These are phyloP conservation scores for Blastobotrys buckinghamii DNA, from an alignment of 1,139 yeast genomes.

Conservation along the genomic window DNA sequence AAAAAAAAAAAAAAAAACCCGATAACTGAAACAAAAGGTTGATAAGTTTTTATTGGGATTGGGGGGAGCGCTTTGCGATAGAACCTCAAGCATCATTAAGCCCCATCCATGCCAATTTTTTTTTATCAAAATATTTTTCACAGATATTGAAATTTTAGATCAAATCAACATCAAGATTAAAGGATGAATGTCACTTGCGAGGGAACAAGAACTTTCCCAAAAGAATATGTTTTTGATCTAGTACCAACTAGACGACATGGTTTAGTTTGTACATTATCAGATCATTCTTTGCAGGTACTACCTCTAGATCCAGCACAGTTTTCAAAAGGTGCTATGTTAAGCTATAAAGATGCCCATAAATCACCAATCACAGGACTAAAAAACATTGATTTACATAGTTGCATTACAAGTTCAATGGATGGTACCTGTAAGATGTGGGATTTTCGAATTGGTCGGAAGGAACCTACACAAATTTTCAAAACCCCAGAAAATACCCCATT, in stretches of 20 bases:
- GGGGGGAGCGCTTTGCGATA: too few relatives aligned
- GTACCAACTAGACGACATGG: slow-evolving; percentile 35
- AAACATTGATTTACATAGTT: slow-evolving; percentile 26
- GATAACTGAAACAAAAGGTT: too few relatives aligned
- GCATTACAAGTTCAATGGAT: slow-evolving; percentile 44
- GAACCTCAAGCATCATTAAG: too few relatives aligned
- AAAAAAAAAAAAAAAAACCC: too few relatives aligned
- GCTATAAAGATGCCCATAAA: slow-evolving; percentile 29
- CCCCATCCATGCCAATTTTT: too few relatives aligned
- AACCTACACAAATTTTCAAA: slow-evolving; percentile 23
- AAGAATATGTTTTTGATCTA: slow-evolving; percentile 50
- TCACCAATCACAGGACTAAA: slow-evolving; percentile 24
- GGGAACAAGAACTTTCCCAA: slow-evolving; percentile 26
- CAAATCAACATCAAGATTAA: background rate
- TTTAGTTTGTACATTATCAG: slow-evolving; percentile 43
- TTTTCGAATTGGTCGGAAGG: slow-evolving; percentile 35
- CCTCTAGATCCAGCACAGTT: slow-evolving; percentile 22
- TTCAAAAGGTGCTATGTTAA: background rate
- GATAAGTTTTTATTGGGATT: too few relatives aligned
- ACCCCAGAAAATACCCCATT: slow-evolving; percentile 32
- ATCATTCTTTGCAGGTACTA: slow-evolving; percentile 40
- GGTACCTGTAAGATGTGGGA: slow-evolving; percentile 67
- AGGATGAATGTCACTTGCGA: background rate
- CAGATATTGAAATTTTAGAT: background rate
- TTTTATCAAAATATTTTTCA: too few relatives aligned